A percentile compares a stretch with the other conserved stretches of the same genome.
Conservation (phyloP, 2,329 filamentous ascomycete genomes). For the Cladosporium sp. region DNA sequence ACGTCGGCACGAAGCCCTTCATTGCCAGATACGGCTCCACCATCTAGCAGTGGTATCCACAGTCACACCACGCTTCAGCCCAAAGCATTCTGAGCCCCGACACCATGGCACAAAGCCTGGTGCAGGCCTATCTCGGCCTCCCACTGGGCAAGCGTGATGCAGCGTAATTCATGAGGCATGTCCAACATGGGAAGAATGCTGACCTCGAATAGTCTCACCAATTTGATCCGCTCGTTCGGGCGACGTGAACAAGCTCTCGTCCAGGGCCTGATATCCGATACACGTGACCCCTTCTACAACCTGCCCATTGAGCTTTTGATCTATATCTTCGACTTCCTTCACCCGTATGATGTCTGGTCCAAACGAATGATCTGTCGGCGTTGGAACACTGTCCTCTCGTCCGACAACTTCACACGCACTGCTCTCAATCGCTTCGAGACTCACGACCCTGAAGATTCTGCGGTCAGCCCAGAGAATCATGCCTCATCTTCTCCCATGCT, state of each 20-base stretch:
- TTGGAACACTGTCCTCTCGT: conserved; percentile 38
- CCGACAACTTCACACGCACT: conserved; percentile 23
- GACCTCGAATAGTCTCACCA: not conserved
- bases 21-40: conserved; percentile 1
- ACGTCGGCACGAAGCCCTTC: conserved; percentile 3
- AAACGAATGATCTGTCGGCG: conserved; percentile 36
- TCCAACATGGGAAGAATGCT: not conserved
- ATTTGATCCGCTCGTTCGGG: not conserved
- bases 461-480: not conserved
- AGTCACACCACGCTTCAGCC: conserved; percentile 6
- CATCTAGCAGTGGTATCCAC: not conserved
- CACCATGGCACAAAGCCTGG: conserved; percentile 8
- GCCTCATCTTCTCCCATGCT: not conserved
- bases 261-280: conserved; percentile 19
- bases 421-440: conserved; percentile 20
- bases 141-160: not conserved
- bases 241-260: conserved; percentile 7
- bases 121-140: conserved; percentile 6
- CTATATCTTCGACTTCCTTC: conserved; percentile 37
- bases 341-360: conserved; percentile 33
- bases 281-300: conserved; percentile 39
- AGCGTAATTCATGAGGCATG: conserved; percentile 8
- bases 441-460: conserved; percentile 24
- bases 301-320: conserved; percentile 44
- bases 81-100: not conserved